phyloP scores from a whole-genome alignment of 805 yeast genomes.

The Candida saitoana region DNA sequence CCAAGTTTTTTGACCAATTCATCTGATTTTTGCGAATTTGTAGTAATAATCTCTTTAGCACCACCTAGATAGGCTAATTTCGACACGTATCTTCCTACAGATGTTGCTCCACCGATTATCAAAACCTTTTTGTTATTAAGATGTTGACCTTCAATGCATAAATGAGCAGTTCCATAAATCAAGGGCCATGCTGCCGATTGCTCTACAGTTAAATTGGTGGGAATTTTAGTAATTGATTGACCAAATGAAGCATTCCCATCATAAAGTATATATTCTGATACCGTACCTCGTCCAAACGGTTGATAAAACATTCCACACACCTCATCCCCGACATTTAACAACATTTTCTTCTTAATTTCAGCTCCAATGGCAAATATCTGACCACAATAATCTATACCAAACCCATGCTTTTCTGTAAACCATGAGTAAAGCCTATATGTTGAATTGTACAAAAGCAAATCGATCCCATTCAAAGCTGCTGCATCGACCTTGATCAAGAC shows the following conservation, averaged over 20 bases:
- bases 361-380: slow-evolving; percentile 28
- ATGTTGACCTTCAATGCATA: slow-evolving; percentile 28
- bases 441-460: slow-evolving; percentile 18
- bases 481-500: slow-evolving; percentile 28
- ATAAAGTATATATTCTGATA: slow-evolving; percentile 44
- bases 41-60: slow-evolving; percentile 51
- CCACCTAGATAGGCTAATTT: slow-evolving; percentile 50
- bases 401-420: slow-evolving; percentile 15
- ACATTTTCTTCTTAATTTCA: slow-evolving; percentile 14
- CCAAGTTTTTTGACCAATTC: slow-evolving; percentile 47
- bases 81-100: slow-evolving; percentile 56
- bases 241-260: slow-evolving; percentile 25
- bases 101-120: slow-evolving; percentile 70
- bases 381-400: slow-evolving; percentile 34
- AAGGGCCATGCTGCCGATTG: slow-evolving; percentile 68
- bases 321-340: slow-evolving; percentile 24
- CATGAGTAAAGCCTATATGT: slow-evolving; percentile 8
- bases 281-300: slow-evolving; percentile 33
- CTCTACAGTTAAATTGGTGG: slow-evolving; percentile 38
- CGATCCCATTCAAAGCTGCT: slow-evolving; percentile 34
- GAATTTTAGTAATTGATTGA: slow-evolving; percentile 29
- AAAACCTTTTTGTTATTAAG: slow-evolving; percentile 48
- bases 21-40: slow-evolving; percentile 49
- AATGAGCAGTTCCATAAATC: slow-evolving; percentile 60
- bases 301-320: slow-evolving; percentile 22